Evolutionary conservation across 108 stramenopile genomes (phyloP).

Genomic region (Schizochytrium sp.): DNA sequence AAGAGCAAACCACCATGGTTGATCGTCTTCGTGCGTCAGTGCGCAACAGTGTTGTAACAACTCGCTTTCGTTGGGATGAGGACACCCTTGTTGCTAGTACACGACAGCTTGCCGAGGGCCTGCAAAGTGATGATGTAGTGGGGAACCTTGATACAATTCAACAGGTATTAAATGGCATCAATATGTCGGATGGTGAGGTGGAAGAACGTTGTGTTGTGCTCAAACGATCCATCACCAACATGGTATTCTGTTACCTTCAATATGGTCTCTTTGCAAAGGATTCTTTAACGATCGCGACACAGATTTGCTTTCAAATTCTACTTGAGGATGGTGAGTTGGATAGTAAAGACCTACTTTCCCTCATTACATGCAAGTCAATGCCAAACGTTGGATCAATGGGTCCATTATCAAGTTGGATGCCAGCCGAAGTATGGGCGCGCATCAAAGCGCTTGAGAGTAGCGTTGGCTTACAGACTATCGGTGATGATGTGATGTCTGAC

Average conservation of each 20-base stretch:
- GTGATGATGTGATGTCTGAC: conserved; percentile 83
- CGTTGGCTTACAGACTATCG: conserved; percentile 76
- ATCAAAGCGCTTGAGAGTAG: conserved; percentile 81
- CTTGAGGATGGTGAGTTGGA: conserved; percentile 78
- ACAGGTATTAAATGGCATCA: background rate
- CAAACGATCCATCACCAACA: conserved; percentile 78
- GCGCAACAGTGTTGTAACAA: conserved; percentile 34
- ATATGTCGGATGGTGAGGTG: conserved; percentile 75
- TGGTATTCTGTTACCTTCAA: conserved; percentile 81
- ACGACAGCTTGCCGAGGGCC: background rate
- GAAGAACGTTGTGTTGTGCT: conserved; percentile 75
- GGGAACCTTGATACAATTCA: background rate
- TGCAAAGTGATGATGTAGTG: background rate
- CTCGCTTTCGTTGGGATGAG: conserved; percentile 62
- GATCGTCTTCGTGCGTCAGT: conserved; percentile 10
- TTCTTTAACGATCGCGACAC: conserved; percentile 83
- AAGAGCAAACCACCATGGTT: conserved; percentile 23
- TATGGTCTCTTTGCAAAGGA: conserved; percentile 83
- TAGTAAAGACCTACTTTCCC: conserved; percentile 77
- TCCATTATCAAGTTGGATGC: conserved; percentile 83
- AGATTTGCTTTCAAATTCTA: conserved; percentile 80
- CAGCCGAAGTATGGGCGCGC: conserved; percentile 81
- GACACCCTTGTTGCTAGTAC: conserved; percentile 42
- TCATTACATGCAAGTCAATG: conserved; percentile 67
- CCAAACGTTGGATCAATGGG: conserved; percentile 74